Evolutionary conservation across 2,329 filamentous ascomycete genomes (phyloP), one percentile per base, ranked within the genome.

Genomic region (Fusarium cicatricum): DNA sequence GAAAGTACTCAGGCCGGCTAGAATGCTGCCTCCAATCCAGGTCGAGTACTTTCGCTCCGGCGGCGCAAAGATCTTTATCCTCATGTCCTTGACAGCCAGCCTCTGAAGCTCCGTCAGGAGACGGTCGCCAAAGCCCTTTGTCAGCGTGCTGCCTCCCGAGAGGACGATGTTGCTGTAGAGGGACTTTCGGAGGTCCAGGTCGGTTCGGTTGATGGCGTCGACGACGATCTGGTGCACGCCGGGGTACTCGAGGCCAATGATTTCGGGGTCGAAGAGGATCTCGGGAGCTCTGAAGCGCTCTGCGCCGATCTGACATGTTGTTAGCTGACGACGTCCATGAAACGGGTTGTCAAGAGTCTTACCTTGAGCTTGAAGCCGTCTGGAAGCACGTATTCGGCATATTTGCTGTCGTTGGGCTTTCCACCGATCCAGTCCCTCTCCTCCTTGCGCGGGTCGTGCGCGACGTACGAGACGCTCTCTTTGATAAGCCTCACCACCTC

Each of bases 401-500:
- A 85, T 78, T 93, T 96, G 65, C 85, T 85, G 67, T 90, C 83
- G 63, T 90, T 92, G 51, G 87, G 82, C 77, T 95, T 92, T 54
- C 88, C 85, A 16, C 89, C 87, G 54, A 89, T 84, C 92, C 93
- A 99, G 62, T 98, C 95, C 77, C 97, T 97, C 79, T 99, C 95
- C 75, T 99, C 95, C 68, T 90, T 92, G 72, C 90, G 89, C 8
- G 95, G 93, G 74, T 98, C 93, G 46, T 90, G 79, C 19, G 95
- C 92, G 33, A 99, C 90, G 74, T 98, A 99, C 52, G 91, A 90
- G 41, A 92, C 89, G 71, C 90, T 91, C 82, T 99, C 95, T 80
- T 99, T 99, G 79, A 99, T 97, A 75, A 92, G 84, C 64, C 94
- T 87, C 53, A 99, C 95, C n/a, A 97, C 92, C 78, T 99, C 95